Percentiles rank a stretch among this genome's conserved stretches.
These are phyloP conservation scores for Cyberlindnera japonica DNA, from an alignment of 805 yeast species.

Conservation along the genomic window DNA sequence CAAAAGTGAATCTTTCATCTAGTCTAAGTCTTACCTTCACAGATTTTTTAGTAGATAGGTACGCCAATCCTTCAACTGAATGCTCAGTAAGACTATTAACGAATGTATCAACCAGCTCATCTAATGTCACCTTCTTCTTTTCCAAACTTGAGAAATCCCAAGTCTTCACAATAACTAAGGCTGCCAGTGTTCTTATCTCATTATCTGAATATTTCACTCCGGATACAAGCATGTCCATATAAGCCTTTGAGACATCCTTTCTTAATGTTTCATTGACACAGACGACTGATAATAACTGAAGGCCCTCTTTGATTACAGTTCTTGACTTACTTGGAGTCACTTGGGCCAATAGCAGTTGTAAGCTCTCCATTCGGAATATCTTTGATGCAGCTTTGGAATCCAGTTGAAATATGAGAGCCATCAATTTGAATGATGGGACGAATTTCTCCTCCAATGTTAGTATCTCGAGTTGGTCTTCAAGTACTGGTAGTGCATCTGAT, in stretches of 20 bases:
- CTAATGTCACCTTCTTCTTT: conserved; percentile 30
- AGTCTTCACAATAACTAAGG: conserved; percentile 49
- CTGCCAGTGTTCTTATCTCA: conserved; percentile 33
- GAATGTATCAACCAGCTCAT: conserved; percentile 33
- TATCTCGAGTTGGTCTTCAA: conserved; percentile 20
- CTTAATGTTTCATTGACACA: conserved; percentile 52
- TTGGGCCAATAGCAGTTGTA: conserved; percentile 27
- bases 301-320: conserved; percentile 25
- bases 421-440: conserved; percentile 23
- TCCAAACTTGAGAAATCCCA: conserved; percentile 43
- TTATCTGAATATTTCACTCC: conserved; percentile 28
- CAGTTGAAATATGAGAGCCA: conserved; percentile 18
- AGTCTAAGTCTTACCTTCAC: conserved; percentile 35
- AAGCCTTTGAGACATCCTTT: conserved; percentile 42
- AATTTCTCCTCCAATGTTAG: conserved; percentile 24
- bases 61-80: conserved; percentile 47
- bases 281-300: conserved; percentile 39
- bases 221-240: conserved; percentile 37
- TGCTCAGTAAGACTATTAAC: conserved; percentile 15
- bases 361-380: conserved; percentile 27
- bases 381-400: conserved; percentile 6
- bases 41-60: conserved; percentile 40
- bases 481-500: conserved; percentile 8
- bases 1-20: conserved; percentile 34
- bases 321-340: conserved; percentile 7